phyloP scores from a whole-genome alignment of 2,329 filamentous ascomycete species.

The Paecilomyces fulvus region DNA sequence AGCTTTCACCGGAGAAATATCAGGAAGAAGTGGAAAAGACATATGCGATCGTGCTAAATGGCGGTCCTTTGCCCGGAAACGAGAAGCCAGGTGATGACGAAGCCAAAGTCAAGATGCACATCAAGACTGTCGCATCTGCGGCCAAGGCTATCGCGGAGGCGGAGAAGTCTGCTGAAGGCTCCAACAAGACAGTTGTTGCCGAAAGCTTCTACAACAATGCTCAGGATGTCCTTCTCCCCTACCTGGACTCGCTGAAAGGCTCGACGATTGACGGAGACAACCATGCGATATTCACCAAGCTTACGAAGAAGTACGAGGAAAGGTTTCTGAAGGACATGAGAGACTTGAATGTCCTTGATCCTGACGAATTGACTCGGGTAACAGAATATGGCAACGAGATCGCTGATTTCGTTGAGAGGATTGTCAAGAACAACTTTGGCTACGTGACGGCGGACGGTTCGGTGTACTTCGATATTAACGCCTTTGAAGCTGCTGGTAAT shows the following conservation, averaged over 20 bases:
- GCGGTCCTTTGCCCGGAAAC: constrained; percentile 46
- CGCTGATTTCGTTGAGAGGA: constrained; percentile 70
- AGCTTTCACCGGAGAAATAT: constrained; percentile 40
- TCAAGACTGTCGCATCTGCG: constrained; percentile 53
- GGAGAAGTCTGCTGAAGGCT: constrained; percentile 13
- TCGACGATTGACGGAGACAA: constrained; percentile 51
- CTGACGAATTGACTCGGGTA: constrained; percentile 78
- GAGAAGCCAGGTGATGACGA: constrained; percentile 62
- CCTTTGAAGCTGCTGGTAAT: constrained; percentile 78
- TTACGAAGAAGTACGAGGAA: constrained; percentile 79
- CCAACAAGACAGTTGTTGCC: constrained; percentile 17
- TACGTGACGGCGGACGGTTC: constrained; percentile 70
- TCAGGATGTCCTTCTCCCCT: constrained; percentile 67
- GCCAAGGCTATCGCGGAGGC: constrained; percentile 41
- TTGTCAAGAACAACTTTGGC: constrained; percentile 77
- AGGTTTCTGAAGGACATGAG: constrained; percentile 84
- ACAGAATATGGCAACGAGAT: constrained; percentile 88
- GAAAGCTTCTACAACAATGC: constrained; percentile 49
- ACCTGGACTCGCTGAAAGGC: constrained; percentile 60
- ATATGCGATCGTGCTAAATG: constrained; percentile 48
- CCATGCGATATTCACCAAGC: constrained; percentile 72
- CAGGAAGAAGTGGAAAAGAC: constrained; percentile 39
- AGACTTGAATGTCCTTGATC: constrained; percentile 72
- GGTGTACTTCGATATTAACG: constrained; percentile 85
- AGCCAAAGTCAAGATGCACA: constrained; percentile 84